Percentiles rank a stretch among this genome's conserved stretches.
Conservation (phyloP, 495 filamentous ascomycete genomes). For the Penicillium desertorum region DNA sequence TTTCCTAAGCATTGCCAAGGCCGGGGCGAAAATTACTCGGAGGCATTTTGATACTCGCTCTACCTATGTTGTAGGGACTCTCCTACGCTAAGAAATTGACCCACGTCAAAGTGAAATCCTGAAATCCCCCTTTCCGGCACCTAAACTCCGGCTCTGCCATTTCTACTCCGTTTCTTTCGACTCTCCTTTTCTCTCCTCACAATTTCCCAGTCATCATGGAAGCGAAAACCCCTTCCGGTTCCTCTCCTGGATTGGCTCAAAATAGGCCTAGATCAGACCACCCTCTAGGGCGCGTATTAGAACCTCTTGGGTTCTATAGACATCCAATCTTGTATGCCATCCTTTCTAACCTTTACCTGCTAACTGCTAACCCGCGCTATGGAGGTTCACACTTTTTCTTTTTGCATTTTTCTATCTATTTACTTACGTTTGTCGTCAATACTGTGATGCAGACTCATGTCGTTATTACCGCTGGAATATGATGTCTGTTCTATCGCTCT, state of each 20-base stretch:
- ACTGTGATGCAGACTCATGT: slow-evolving; percentile 11
- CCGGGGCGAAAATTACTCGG: too few species aligned
- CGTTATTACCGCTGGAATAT: slow-evolving; percentile 11
- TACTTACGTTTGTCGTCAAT: slow-evolving; percentile 8
- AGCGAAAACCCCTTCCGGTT: slow-evolving; percentile 3
- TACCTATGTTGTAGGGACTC: too few species aligned
- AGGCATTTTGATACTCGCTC: too few species aligned
- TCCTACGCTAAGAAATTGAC: too few species aligned
- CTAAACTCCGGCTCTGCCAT: neutral
- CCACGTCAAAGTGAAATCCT: too few species aligned
- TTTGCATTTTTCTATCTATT: slow-evolving; percentile 8
- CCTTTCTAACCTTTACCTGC: neutral
- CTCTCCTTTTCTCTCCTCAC: neutral
- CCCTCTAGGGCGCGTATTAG: slow-evolving; percentile 1
- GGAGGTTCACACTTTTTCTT: slow-evolving; percentile 7
- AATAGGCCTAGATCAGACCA: neutral
- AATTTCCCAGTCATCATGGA: neutral
- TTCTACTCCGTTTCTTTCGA: neutral
- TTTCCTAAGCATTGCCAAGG: too few species aligned
- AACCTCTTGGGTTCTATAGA: slow-evolving; percentile 6
- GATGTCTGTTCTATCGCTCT: neutral
- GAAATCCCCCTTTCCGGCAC: too few species aligned
- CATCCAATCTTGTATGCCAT: slow-evolving; percentile 1
- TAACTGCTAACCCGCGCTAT: slow-evolving; percentile 9
- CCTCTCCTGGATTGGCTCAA: neutral